phyloP scores from a whole-genome alignment of 1,284 basidiomycete species.

The Puccinia novopanici region DNA sequence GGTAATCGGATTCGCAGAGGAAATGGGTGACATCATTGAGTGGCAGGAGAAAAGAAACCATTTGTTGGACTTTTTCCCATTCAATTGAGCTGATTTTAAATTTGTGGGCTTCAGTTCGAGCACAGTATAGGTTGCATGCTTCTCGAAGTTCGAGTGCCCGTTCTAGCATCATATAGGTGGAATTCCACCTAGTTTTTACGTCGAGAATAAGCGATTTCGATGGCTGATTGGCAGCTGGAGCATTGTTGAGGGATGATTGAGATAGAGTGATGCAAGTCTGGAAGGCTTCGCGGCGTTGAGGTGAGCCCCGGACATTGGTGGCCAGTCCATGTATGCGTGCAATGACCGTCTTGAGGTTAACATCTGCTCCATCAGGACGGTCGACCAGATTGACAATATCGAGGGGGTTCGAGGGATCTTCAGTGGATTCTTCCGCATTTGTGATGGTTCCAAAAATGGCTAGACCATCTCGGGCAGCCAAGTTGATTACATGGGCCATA shows the following conservation, averaged over 20 bases:
- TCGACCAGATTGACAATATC: neutral
- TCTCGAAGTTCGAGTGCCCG: neutral
- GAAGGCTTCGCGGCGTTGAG: neutral
- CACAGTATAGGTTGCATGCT: neutral
- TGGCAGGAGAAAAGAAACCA: neutral
- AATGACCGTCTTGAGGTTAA: no score
- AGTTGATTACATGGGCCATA: constrained; percentile 21
- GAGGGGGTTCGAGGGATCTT: neutral
- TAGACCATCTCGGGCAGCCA: constrained; percentile 6
- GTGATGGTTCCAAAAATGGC: no score
- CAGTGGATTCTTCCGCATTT: neutral
- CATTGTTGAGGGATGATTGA: neutral
- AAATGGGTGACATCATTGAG: neutral
- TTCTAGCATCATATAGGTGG: neutral
- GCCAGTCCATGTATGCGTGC: neutral
- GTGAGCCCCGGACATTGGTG: neutral
- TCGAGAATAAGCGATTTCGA: neutral
- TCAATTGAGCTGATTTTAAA: neutral
- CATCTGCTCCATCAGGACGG: no score
- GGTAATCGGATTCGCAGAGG: no score
- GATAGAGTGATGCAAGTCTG: neutral
- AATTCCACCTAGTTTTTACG: constrained; percentile 15
- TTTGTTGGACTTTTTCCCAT: neutral
- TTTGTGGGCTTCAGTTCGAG: neutral
- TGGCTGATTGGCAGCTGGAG: neutral